Evolutionary conservation across 2,329 filamentous ascomycete species (phyloP), one percentile per base, ranked within the genome.

Genomic region (Fonsecaea multimorphosa): DNA sequence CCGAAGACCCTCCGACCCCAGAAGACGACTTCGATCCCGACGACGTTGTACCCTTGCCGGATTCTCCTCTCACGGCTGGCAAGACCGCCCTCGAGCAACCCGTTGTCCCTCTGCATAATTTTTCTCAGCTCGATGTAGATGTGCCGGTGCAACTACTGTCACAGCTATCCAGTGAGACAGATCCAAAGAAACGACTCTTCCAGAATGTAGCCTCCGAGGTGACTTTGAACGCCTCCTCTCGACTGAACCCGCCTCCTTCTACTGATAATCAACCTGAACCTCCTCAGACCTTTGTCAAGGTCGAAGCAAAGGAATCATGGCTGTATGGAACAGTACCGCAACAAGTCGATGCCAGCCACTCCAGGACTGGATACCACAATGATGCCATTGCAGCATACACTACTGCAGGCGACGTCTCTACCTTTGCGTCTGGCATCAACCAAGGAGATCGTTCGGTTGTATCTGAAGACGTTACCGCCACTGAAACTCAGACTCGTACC

Each of bases 341-440:
- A 40, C 38, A 14, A 3, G 5, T 40, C n/a, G n/a, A 40, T 40
- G 5, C 8, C 14, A 19, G 38, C 16, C 16, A 2, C 4, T n/a
- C 1, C 4, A 3, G 4, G 8, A n/a, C 2, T n/a, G 38, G 4
- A n/a, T 6, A 40, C 11, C n/a, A 16, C 38, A 40, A 19, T n/a
- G 14, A 40, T 40, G 4, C 38, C 38, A 31, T 31, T 31, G 8
- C 3, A 8, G 29, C 3, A 31, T 31, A 31, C 8, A 4, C 29
- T 31, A 31, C 29, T 31, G 14, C 38, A 19, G 3, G 38, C 34
- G 44, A n/a, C 8, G 24, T 22, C 38, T 2, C 38, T 22, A n/a
- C 24, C 22, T 24, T 19, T 59, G 57, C 40, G 27, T 16, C 2
- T 29, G n/a, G 19, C 57, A 44, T 59, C 57, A 59, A 59, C 16